These are phyloP conservation scores for Mycosarcoma mackinlayi DNA, from an alignment of 1,284 basidiomycete genomes.

Conservation along the genomic window DNA sequence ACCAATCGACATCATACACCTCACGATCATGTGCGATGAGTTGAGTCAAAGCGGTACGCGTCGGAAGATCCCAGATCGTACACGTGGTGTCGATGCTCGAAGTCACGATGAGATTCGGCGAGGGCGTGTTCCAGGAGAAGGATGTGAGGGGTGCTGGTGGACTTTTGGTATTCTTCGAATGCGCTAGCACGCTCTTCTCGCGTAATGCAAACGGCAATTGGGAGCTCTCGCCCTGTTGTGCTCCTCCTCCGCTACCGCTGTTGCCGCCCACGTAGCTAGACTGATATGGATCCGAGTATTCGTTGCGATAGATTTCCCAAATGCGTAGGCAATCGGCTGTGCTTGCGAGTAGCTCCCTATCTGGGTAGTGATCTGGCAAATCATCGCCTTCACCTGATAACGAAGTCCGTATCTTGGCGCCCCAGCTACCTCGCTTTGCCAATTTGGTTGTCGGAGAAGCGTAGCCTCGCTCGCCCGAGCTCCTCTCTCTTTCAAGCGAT, in stretches of 20 bases:
- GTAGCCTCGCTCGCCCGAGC: conserved; percentile 40
- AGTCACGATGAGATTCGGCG: conserved; percentile 67
- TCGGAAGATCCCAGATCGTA: conserved; percentile 87
- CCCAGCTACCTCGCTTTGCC: conserved; percentile 57
- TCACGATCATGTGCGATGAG: conserved; percentile 90
- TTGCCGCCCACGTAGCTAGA: conserved; percentile 50
- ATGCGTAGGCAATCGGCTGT: conserved; percentile 66
- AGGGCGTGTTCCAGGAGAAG: conserved; percentile 67
- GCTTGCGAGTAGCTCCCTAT: conserved; percentile 64
- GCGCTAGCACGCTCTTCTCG: conserved; percentile 65
- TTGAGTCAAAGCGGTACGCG: conserved; percentile 93
- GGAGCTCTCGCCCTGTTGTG: conserved; percentile 13
- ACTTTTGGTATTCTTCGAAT: conserved; percentile 61
- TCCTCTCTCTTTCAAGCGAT: conserved; percentile 36
- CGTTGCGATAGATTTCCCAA: conserved; percentile 63
- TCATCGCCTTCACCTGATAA: conserved; percentile 25
- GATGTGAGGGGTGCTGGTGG: conserved; percentile 67
- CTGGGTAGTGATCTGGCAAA: conserved; percentile 52
- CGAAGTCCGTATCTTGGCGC: conserved; percentile 29
- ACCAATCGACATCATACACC: conserved; percentile 97
- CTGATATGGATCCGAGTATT: conserved; percentile 47
- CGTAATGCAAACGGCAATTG: conserved; percentile 54
- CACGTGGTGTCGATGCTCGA: conserved; percentile 74
- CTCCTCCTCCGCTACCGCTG: conserved; percentile 9
- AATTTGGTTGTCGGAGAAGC: conserved; percentile 52